Evolutionary conservation across 2,329 filamentous ascomycete species (phyloP), one percentile per base, ranked within the genome.

Genomic region (Metarhizium brunneum): DNA sequence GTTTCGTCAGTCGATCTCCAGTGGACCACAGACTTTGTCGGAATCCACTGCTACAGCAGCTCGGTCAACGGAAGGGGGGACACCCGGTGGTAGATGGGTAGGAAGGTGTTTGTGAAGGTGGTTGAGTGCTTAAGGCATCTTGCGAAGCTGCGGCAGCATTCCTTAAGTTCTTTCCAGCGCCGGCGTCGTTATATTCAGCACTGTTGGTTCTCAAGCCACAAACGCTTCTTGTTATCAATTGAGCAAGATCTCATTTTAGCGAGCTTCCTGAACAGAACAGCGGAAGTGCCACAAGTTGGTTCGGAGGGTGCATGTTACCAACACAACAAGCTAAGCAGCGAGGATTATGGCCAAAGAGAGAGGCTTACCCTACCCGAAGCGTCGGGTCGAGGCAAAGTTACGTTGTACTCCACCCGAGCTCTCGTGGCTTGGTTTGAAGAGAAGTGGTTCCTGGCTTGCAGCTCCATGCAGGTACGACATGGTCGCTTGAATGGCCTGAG

Each of bases 401-500:
- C 42, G 50, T 53, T 52, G 50, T 53, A 32, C 20, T 18, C 16
- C 20, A 40, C 43, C 8, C 38, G 14, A 29, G 43, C 25, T 29
- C 11, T 51, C 32, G 32, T 48, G 42, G 40, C 52, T 54, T 52
- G 50, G 35, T 36, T 40, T 52, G 32, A 52, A 40, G 50, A 52
- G 35, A 40, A 52, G 50, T 40, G 35, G 50, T 42, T 48, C 32
- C 45, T 50, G 43, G 38, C 6, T 11, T 56, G 32, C 47, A 56
- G 52, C 45, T 38, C 47, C 50, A 54, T 58, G 56, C 56, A 58
- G 56, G 56, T 56, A 58, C 56, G 50, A 50, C 47, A 52, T 32
- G 51, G 48, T 25, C n/a, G 48, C 48, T 47, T 42, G 20, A 52
- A 32, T 47, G 49, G 54, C 48, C 47, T 25, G 43, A 47, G n/a